Conservation (phyloP, 2,329 filamentous ascomycete genomes). For the Coniochaeta pulveracea region DNA sequence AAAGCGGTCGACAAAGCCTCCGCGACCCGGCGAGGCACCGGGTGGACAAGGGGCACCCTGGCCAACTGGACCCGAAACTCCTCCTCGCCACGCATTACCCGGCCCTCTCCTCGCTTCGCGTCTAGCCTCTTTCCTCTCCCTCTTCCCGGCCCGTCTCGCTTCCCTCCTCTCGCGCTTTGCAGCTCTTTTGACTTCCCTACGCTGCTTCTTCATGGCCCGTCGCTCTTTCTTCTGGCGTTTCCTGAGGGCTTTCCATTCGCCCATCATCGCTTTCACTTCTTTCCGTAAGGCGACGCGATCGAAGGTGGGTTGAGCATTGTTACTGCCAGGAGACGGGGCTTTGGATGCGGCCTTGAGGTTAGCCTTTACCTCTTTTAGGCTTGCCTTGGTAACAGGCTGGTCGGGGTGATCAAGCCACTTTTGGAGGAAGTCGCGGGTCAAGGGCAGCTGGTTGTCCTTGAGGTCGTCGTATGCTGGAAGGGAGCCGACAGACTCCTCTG, state of each 20-base stretch:
- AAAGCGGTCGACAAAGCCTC: conserved; percentile 6
- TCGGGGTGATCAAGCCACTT: conserved; percentile 39
- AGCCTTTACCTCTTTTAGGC: conserved; percentile 27
- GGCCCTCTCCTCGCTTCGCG: not conserved
- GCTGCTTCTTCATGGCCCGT: conserved; percentile 18
- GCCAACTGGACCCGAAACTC: conserved; percentile 4
- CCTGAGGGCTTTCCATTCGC: conserved; percentile 30
- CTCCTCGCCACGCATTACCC: not conserved
- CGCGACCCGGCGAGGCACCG: conserved; percentile 2
- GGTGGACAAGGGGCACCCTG: conserved; percentile 6
- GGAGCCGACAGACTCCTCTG: conserved; percentile 34
- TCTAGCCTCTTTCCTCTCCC: conserved; percentile 5
- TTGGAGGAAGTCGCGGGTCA: conserved; percentile 30
- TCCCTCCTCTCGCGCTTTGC: conserved; percentile 14
- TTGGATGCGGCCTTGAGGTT: conserved; percentile 28
- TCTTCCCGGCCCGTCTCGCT: conserved; percentile 11
- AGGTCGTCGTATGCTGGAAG: conserved; percentile 43
- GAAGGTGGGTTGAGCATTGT: not conserved
- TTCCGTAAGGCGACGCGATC: conserved; percentile 26
- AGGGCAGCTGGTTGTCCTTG: conserved; percentile 32
- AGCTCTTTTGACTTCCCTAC: conserved; percentile 20
- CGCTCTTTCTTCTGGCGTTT: conserved; percentile 20
- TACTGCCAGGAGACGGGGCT: conserved; percentile 1
- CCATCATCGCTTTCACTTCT: conserved; percentile 32
- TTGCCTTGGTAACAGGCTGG: conserved; percentile 32